Conservation (phyloP, 495 filamentous ascomycete species). For the Xylaria venustula region DNA sequence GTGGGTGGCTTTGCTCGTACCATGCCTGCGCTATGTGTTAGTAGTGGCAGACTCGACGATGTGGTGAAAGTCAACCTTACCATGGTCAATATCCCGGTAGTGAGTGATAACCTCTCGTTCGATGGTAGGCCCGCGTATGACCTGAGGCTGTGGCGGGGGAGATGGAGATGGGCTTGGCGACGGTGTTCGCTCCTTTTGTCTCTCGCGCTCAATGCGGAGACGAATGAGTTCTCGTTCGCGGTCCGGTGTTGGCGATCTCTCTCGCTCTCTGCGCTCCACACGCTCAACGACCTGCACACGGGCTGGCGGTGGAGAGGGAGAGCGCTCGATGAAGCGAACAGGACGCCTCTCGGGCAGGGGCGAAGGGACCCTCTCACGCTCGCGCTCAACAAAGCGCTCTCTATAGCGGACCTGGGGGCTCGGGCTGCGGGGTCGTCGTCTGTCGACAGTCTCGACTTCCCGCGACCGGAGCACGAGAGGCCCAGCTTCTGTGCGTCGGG, state of each 20-base stretch:
- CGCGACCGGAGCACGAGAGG: slow-evolving; percentile 44
- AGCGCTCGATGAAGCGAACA: slow-evolving; percentile 30
- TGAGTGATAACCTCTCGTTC: slow-evolving; percentile 82
- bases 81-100: slow-evolving; percentile 86
- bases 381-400: slow-evolving; percentile 45
- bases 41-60: neutral
- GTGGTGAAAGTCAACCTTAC: slow-evolving; percentile 40
- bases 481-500: slow-evolving; percentile 36
- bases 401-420: slow-evolving; percentile 37
- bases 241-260: slow-evolving; percentile 29
- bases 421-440: slow-evolving; percentile 40
- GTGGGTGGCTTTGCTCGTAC: slow-evolving; percentile 43
- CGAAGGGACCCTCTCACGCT: slow-evolving; percentile 31
- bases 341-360: slow-evolving; percentile 26
- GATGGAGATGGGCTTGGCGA: slow-evolving; percentile 41
- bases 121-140: slow-evolving; percentile 66
- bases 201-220: slow-evolving; percentile 41
- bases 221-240: slow-evolving; percentile 37
- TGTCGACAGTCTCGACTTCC: slow-evolving; percentile 45
- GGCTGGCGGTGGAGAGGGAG: slow-evolving; percentile 38
- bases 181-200: slow-evolving; percentile 30
- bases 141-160: slow-evolving; percentile 49
- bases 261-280: slow-evolving; percentile 23
- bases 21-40: slow-evolving; percentile 35
- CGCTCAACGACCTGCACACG: slow-evolving; percentile 26